Conservation (phyloP, 495 filamentous ascomycete species). For the Podospora australis region DNA sequence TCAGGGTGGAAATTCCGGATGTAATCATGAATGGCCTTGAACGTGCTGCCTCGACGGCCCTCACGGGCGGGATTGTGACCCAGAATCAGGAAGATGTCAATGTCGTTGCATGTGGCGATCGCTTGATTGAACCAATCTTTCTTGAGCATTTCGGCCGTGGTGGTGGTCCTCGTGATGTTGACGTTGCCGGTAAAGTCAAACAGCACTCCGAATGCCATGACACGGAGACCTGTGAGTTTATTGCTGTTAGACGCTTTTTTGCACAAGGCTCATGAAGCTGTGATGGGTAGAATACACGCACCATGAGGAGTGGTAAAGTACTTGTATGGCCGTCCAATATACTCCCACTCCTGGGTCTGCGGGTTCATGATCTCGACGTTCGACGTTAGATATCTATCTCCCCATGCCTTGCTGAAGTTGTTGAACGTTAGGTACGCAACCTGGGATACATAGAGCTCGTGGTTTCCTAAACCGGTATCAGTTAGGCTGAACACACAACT, state of each 20-base stretch:
- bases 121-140: constrained; percentile 72
- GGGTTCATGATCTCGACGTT: constrained; percentile 73
- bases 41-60: constrained; percentile 46
- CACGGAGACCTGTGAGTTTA: constrained; percentile 44
- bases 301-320: constrained; percentile 69
- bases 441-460: constrained; percentile 66
- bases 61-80: constrained; percentile 64
- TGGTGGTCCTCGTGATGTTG: constrained; percentile 26
- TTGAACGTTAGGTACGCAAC: constrained; percentile 33
- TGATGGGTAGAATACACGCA: too few relatives aligned
- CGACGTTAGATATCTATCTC: constrained; percentile 61
- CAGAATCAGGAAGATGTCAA: constrained; percentile 67
- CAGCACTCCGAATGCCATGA: constrained; percentile 75
- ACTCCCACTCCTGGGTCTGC: constrained; percentile 53
- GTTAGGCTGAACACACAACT: neutral
- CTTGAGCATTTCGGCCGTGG: constrained; percentile 57
- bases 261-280: neutral
- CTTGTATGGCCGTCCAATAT: constrained; percentile 62
- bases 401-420: constrained; percentile 45
- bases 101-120: constrained; percentile 51
- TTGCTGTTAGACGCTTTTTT: neutral
- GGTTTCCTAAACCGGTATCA: constrained; percentile 53
- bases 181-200: constrained; percentile 63
- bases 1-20: constrained; percentile 61
- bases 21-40: constrained; percentile 53